These are phyloP conservation scores for Podaxis pistillaris DNA, from an alignment of 768 basidiomycete species.

Conservation along the genomic window DNA sequence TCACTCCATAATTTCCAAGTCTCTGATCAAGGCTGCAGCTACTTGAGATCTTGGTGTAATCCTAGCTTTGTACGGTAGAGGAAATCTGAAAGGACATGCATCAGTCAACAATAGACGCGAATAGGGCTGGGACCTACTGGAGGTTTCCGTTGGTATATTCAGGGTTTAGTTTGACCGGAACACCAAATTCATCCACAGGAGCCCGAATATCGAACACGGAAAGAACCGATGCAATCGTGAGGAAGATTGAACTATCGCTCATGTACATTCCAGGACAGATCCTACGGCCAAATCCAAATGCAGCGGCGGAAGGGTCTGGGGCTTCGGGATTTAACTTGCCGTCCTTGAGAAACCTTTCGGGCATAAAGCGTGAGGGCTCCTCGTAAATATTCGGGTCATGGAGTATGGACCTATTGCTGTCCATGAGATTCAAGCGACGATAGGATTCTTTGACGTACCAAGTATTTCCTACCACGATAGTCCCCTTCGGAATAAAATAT, in stretches of 20 bases:
- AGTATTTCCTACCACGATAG: slow-evolving; percentile 13
- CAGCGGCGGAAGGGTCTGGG: slow-evolving; percentile 10
- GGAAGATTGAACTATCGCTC: slow-evolving; percentile 14
- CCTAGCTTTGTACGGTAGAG: not conserved
- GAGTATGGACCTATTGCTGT: slow-evolving; percentile 8
- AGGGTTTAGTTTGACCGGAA: not conserved
- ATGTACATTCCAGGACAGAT: slow-evolving; percentile 20
- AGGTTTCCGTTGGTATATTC: not conserved
- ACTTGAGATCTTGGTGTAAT: slow-evolving; percentile 3
- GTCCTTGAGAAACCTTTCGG: slow-evolving; percentile 17
- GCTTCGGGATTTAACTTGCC: slow-evolving; percentile 11
- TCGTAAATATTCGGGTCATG: slow-evolving; percentile 12
- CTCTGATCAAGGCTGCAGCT: not conserved
- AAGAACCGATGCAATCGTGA: slow-evolving; percentile 13
- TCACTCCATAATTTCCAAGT: not conserved
- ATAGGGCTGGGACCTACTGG: not conserved
- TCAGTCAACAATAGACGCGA: not conserved
- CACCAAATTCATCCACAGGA: slow-evolving; percentile 9
- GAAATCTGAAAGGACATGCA: not conserved
- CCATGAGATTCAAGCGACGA: not conserved
- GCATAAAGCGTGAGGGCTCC: slow-evolving; percentile 10
- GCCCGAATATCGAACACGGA: slow-evolving; percentile 8
- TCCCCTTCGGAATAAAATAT: slow-evolving; percentile 19
- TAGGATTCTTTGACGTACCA: slow-evolving; percentile 5
- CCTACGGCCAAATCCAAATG: slow-evolving; percentile 19